Percentiles rank a stretch among this genome's conserved stretches.
phyloP scores from a whole-genome alignment of 176 grass and related monocot genomes.

The Triticum timopheevii region DNA sequence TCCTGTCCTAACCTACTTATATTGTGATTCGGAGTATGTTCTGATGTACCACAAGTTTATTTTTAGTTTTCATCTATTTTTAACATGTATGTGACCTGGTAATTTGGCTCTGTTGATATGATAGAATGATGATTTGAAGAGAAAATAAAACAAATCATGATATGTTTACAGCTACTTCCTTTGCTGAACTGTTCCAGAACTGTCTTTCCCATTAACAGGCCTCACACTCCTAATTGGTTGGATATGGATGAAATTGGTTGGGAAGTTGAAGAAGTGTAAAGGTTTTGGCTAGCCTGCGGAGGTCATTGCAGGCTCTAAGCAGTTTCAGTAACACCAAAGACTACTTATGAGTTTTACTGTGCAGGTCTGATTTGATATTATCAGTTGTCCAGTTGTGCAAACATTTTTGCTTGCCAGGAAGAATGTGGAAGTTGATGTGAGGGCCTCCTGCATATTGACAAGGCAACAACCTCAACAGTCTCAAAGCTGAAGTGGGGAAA shows the following conservation, averaged over 20 bases:
- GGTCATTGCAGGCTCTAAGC: slow-evolving; percentile 42
- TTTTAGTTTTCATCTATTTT: slow-evolving; percentile 1
- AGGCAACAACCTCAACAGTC: slow-evolving; percentile 54
- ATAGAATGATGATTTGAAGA: not conserved
- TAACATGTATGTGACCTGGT: not conserved
- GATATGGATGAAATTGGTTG: slow-evolving; percentile 48
- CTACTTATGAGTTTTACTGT: slow-evolving; percentile 84
- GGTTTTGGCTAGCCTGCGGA: slow-evolving; percentile 45
- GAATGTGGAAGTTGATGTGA: slow-evolving; percentile 26
- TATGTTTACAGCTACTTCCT: not conserved
- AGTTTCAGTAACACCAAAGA: slow-evolving; percentile 61
- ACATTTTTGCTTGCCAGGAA: slow-evolving; percentile 60
- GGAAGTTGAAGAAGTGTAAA: slow-evolving; percentile 47
- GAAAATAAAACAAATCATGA: not conserved
- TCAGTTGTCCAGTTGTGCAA: slow-evolving; percentile 71
- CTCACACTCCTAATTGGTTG: slow-evolving; percentile 43
- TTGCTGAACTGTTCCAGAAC: slow-evolving; percentile 17
- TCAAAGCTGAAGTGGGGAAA: slow-evolving; percentile 34
- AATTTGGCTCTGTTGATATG: not conserved
- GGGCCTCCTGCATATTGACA: slow-evolving; percentile 32
- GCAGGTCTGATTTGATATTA: slow-evolving; percentile 83
- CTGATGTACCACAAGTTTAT: not conserved
- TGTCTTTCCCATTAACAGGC: slow-evolving; percentile 35
- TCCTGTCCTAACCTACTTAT: not conserved
- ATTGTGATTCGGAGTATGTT: not conserved